Evolutionary conservation across 345 rosid species (phyloP).

Genomic region (Corymbia maculata): DNA sequence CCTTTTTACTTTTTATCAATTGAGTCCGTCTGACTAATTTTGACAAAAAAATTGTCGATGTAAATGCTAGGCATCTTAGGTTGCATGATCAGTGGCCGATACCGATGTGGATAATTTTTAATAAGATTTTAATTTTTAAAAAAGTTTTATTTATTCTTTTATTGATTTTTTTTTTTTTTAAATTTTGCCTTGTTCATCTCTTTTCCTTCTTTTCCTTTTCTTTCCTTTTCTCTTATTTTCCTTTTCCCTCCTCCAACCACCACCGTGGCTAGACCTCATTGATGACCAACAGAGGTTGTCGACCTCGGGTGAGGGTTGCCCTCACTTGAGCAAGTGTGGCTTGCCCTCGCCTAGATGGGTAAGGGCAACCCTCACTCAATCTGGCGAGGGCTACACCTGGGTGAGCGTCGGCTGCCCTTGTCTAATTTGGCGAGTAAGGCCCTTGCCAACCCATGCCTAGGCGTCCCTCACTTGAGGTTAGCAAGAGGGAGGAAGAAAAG

Average conservation of each 20-base stretch:
- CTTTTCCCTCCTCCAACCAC: neutral
- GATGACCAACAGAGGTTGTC: no score
- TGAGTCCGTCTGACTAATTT: no score
- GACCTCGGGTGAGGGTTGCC: fast-evolving
- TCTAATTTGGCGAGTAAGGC: fast-evolving
- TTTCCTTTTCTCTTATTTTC: neutral
- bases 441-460: fast-evolving
- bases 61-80: fast-evolving
- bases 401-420: fast-evolving
- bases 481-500: neutral
- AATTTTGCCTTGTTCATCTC: fast-evolving
- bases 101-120: neutral
- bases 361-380: neutral
- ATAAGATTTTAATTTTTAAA: no score
- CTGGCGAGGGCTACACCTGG: neutral
- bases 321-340: fast-evolving
- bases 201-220: neutral
- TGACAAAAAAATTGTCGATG: no score
- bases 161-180: no score
- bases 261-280: no score
- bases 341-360: no score
- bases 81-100: no score
- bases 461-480: neutral
- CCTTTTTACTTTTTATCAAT: no score
- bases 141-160: no score